phyloP scores from a whole-genome alignment of 2,329 filamentous ascomycete species.

The Nigrospora sphaerica region DNA sequence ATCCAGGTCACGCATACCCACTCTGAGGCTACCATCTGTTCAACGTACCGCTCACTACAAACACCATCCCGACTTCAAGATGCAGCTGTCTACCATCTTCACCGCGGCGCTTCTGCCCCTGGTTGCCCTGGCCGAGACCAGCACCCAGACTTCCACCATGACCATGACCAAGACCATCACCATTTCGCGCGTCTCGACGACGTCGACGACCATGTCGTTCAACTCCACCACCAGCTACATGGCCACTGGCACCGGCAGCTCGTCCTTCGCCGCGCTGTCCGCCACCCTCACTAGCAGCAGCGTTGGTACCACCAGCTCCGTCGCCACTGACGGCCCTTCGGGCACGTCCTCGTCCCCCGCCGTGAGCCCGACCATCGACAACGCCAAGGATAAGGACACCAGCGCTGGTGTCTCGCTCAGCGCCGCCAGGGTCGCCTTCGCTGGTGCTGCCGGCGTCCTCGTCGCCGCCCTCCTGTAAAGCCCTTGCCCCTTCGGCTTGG shows the following conservation, averaged over 20 bases:
- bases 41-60: not conserved
- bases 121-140: slow-evolving; percentile 38
- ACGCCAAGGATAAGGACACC: slow-evolving; percentile 17
- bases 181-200: slow-evolving; percentile 32
- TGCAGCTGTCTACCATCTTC: slow-evolving; percentile 38
- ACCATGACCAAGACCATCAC: slow-evolving; percentile 45
- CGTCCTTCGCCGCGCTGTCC: slow-evolving; percentile 16
- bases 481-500: slow-evolving; percentile 5
- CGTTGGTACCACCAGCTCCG: slow-evolving; percentile 9
- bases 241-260: slow-evolving; percentile 20
- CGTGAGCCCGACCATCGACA: slow-evolving; percentile 21
- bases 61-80: slow-evolving; percentile 17
- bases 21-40: no score
- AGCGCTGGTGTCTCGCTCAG: slow-evolving; percentile 32
- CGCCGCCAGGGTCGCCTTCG: slow-evolving; percentile 36
- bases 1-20: no score
- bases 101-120: slow-evolving; percentile 44
- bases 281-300: slow-evolving; percentile 20
- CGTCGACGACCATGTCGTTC: slow-evolving; percentile 29
- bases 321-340: slow-evolving; percentile 12
- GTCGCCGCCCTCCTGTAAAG: slow-evolving; percentile 44
- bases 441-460: slow-evolving; percentile 43
- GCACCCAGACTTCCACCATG: slow-evolving; percentile 39
- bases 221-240: slow-evolving; percentile 28
- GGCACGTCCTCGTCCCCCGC: slow-evolving; percentile 12